Evolutionary conservation across 2,329 filamentous ascomycete genomes (phyloP), one percentile per base, ranked within the genome.

Genomic region (Cladophialophora yegresii): DNA sequence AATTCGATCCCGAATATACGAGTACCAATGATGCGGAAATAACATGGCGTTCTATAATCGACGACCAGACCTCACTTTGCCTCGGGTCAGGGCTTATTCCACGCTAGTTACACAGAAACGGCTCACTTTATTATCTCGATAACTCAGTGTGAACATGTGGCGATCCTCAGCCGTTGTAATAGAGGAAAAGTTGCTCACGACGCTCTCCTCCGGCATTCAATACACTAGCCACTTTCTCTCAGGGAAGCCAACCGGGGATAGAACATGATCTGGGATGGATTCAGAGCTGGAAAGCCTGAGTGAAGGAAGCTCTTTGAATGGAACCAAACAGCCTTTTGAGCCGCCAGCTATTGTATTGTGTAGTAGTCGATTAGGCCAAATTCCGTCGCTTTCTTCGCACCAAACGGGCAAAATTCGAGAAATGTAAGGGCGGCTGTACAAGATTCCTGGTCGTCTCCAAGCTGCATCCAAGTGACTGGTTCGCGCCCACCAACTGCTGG

Each of bases 331-430:
- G 9, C 22, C 47, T 50, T 50, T 50, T 50, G 8, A 50, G 23
- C 9, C 47, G 47, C 47, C 26, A 50, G 47, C 47, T 50, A 50
- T 28, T 50, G 47, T 23, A 50, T 28, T 28, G 26, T 50, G 47
- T 23, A 50, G 47, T 23, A 50, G 47, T 50, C 26, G 22, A 50
- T 50, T 50, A 43, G 36, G 36, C 13, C 12, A n/a, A 28, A 50
- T 50, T 16, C 23, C 9, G 20, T 50, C 47, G 47, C 47, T 50
- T 22, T 50, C 8, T 20, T 26, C 5, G 47, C 47, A 43, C 40
- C 10, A 26, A 50, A 50, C 26, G 47, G 13, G 26, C 47, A 28
- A 50, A 13, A 23, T 26, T 3, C 26, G 47, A 28, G 22, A 50
- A 50, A 28, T 50, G 22, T 50, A 22, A 28, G 20, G 16, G 22